Percentiles rank a stretch among this genome's conserved stretches.
phyloP scores from a whole-genome alignment of 2,329 filamentous ascomycete genomes.

The Cladosporium sp. region DNA sequence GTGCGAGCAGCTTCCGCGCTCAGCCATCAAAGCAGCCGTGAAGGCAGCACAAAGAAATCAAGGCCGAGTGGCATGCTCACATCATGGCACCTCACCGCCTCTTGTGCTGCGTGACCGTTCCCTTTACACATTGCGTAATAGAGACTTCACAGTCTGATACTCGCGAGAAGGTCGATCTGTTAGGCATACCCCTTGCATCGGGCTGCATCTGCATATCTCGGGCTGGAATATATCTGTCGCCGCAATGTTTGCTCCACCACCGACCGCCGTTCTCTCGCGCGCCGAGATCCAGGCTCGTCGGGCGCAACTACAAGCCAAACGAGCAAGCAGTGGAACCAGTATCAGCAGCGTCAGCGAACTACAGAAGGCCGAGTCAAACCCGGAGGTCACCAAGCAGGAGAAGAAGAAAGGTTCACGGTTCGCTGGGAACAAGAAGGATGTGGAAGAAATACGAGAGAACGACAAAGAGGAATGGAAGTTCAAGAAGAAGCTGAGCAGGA shows the following conservation, averaged over 20 bases:
- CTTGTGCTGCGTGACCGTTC: background rate
- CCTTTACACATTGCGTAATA: background rate
- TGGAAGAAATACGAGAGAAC: slow-evolving; percentile 13
- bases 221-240: background rate
- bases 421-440: slow-evolving; percentile 7
- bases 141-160: background rate
- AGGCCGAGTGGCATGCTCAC: slow-evolving; percentile 10
- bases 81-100: background rate
- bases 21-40: slow-evolving; percentile 9
- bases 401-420: slow-evolving; percentile 13
- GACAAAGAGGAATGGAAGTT: slow-evolving; percentile 16
- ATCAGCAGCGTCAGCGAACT: slow-evolving; percentile 5
- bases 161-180: background rate
- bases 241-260: slow-evolving; percentile 18
- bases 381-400: background rate
- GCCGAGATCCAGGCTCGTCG: slow-evolving; percentile 19
- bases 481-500: slow-evolving; percentile 4
- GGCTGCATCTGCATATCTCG: background rate
- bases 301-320: slow-evolving; percentile 15
- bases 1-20: slow-evolving; percentile 11
- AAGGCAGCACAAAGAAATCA: slow-evolving; percentile 16
- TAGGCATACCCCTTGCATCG: slow-evolving; percentile 10
- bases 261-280: slow-evolving; percentile 14
- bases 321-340: slow-evolving; percentile 5
- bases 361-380: slow-evolving; percentile 1